A percentile compares a stretch with the other conserved stretches of the same genome.
These are phyloP conservation scores for Aphanomyces invadans DNA, from an alignment of 352 stramenopile genomes.

Conservation along the genomic window DNA sequence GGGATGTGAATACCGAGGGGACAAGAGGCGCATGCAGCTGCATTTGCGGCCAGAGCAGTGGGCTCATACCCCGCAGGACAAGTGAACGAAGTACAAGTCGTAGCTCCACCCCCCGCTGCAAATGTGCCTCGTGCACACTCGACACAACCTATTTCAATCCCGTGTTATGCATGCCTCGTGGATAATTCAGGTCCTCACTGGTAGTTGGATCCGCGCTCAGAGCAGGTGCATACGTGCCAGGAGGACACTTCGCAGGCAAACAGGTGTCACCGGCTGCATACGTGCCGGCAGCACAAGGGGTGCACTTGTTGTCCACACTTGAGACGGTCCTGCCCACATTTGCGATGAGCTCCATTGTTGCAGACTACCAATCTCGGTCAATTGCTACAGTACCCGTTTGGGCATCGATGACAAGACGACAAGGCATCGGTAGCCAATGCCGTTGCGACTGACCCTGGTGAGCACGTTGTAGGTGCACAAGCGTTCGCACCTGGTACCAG, in stretches of 20 bases:
- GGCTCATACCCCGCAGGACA: background rate
- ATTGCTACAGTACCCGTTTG: background rate
- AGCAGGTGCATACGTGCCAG: background rate
- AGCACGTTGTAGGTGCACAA: background rate
- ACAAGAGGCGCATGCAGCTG: background rate
- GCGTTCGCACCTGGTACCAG: background rate
- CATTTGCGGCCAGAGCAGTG: background rate
- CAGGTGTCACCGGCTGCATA: background rate
- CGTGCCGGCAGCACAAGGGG: background rate
- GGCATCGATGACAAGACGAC: background rate
- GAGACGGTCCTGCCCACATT: background rate
- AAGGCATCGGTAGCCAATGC: background rate
- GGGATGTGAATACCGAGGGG: background rate
- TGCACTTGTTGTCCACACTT: background rate
- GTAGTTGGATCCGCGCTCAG: background rate
- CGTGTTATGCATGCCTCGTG: background rate
- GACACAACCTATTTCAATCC: background rate
- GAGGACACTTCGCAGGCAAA: background rate
- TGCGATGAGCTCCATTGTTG: background rate
- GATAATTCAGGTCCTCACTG: background rate
- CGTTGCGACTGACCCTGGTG: background rate
- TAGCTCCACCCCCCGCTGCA: background rate
- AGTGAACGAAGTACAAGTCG: conserved; percentile 1
- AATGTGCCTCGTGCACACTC: background rate
- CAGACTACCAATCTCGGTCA: no score